phyloP scores from a whole-genome alignment of 1,284 basidiomycete genomes.

The Termitomyces sp. region DNA sequence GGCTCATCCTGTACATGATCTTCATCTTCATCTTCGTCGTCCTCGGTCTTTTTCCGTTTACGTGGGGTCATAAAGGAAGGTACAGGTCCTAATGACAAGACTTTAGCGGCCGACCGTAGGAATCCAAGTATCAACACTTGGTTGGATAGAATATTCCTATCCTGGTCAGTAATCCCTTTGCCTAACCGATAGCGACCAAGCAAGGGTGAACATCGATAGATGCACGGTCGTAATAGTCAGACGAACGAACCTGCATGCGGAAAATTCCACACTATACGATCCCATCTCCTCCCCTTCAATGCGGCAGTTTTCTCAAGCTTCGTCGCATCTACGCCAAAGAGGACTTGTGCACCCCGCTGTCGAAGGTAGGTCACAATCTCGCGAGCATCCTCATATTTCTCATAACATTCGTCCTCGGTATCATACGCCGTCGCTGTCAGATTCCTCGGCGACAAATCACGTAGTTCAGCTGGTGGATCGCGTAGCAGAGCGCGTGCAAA shows the following conservation, averaged over 20 bases:
- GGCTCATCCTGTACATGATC: slow-evolving; percentile 28
- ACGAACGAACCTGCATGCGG: slow-evolving; percentile 80
- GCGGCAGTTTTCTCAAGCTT: slow-evolving; percentile 57
- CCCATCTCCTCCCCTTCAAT: slow-evolving; percentile 61
- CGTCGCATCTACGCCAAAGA: slow-evolving; percentile 86
- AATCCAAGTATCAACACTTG: slow-evolving; percentile 87
- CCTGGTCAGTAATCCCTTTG: slow-evolving; percentile 90
- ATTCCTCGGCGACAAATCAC: slow-evolving; percentile 58
- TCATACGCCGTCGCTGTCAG: slow-evolving; percentile 90
- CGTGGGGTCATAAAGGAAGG: slow-evolving; percentile 38
- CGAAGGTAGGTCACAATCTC: slow-evolving; percentile 57
- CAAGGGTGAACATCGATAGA: background rate
- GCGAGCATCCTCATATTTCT: slow-evolving; percentile 81
- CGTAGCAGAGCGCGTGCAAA: slow-evolving; percentile 78
- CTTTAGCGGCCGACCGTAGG: slow-evolving; percentile 65
- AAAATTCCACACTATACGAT: slow-evolving; percentile 92
- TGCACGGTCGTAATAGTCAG: background rate
- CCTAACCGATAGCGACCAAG: slow-evolving; percentile 48
- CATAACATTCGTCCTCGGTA: slow-evolving; percentile 67
- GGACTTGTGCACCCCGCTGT: slow-evolving; percentile 61
- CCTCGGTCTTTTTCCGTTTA: slow-evolving; percentile 41
- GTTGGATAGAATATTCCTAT: slow-evolving; percentile 90
- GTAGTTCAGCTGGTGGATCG: slow-evolving; percentile 45
- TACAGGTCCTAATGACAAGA: slow-evolving; percentile 58
- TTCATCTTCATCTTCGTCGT: slow-evolving; percentile 41